phyloP scores from a whole-genome alignment of 225 moss, liverwort and hornwort species.

The Pleurozium schreberi region DNA sequence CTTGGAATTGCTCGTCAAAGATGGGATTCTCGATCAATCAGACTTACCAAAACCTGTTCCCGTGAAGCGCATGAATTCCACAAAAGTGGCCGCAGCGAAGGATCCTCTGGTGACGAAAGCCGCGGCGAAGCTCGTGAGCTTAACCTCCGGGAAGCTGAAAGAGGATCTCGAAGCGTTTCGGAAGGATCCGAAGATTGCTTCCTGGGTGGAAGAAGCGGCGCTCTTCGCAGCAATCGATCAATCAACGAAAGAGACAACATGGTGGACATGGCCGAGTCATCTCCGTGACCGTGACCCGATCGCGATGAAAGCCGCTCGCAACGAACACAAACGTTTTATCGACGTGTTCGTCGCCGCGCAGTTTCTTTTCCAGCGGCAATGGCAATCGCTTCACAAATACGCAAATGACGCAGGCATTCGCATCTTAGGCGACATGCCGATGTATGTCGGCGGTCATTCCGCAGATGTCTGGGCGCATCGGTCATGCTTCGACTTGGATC shows the following conservation, averaged over 20 bases:
- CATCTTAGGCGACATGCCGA: slow-evolving; percentile 88
- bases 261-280: slow-evolving; percentile 82
- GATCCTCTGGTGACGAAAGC: slow-evolving; percentile 72
- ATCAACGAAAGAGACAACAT: slow-evolving; percentile 34
- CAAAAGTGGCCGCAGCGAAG: slow-evolving; percentile 53
- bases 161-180: slow-evolving; percentile 63
- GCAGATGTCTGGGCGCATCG: slow-evolving; percentile 89
- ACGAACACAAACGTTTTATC: slow-evolving; percentile 50
- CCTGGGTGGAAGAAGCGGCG: slow-evolving; percentile 81
- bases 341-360: slow-evolving; percentile 60
- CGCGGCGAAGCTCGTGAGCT: slow-evolving; percentile 43
- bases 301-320: slow-evolving; percentile 37
- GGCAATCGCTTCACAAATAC: slow-evolving; percentile 74
- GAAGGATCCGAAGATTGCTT: slow-evolving; percentile 41
- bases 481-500: slow-evolving; percentile 44
- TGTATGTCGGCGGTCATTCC: slow-evolving; percentile 73
- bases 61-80: slow-evolving; percentile 51
- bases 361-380: slow-evolving; percentile 81
- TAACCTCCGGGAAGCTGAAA: slow-evolving; percentile 41
- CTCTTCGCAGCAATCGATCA: slow-evolving; percentile 77
- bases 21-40: slow-evolving; percentile 45
- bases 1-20: slow-evolving; percentile 65
- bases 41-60: slow-evolving; percentile 59
- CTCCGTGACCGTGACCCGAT: slow-evolving; percentile 62
- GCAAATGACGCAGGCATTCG: slow-evolving; percentile 57